Conservation (phyloP, 2,329 filamentous ascomycete species). For the Blastomyces parvus region DNA sequence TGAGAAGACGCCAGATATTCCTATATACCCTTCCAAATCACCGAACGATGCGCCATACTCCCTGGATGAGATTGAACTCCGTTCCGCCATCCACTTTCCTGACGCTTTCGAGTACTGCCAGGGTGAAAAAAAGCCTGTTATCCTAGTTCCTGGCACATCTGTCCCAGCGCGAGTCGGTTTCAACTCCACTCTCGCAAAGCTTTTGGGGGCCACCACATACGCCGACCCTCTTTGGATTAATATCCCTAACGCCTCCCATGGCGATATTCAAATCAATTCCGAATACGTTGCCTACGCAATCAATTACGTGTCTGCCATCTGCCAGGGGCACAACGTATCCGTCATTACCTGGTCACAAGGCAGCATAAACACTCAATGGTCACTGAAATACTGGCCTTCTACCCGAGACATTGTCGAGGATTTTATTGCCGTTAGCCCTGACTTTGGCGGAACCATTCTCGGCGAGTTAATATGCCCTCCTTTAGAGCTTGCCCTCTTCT, state of each 20-base stretch:
- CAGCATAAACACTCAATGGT: slow-evolving; percentile 48
- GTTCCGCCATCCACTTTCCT: slow-evolving; percentile 46
- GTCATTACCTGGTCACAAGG: slow-evolving; percentile 50
- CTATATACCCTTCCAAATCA: slow-evolving; percentile 18
- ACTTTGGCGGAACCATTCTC: slow-evolving; percentile 43
- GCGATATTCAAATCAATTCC: slow-evolving; percentile 43
- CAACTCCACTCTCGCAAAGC: slow-evolving; percentile 41
- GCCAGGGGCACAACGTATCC: slow-evolving; percentile 29
- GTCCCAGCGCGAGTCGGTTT: slow-evolving; percentile 40
- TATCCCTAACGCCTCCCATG: slow-evolving; percentile 38
- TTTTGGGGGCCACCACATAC: slow-evolving; percentile 35
- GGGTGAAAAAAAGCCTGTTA: slow-evolving; percentile 35
- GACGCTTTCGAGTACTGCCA: slow-evolving; percentile 34
- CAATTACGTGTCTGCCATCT: slow-evolving; percentile 44
- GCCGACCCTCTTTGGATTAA: slow-evolving; percentile 49
- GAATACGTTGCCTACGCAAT: slow-evolving; percentile 52
- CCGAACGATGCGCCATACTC: slow-evolving; percentile 42
- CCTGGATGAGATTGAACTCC: slow-evolving; percentile 38
- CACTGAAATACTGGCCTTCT: slow-evolving; percentile 49
- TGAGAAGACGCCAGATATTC: neutral
- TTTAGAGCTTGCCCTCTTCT: slow-evolving; percentile 19
- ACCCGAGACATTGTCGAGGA: slow-evolving; percentile 39
- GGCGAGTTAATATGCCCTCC: slow-evolving; percentile 27
- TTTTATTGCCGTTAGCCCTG: slow-evolving; percentile 44
- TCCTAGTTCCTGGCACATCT: slow-evolving; percentile 48